Conservation (phyloP, 306 rosid genomes). For the Cucumis hystrix region DNA sequence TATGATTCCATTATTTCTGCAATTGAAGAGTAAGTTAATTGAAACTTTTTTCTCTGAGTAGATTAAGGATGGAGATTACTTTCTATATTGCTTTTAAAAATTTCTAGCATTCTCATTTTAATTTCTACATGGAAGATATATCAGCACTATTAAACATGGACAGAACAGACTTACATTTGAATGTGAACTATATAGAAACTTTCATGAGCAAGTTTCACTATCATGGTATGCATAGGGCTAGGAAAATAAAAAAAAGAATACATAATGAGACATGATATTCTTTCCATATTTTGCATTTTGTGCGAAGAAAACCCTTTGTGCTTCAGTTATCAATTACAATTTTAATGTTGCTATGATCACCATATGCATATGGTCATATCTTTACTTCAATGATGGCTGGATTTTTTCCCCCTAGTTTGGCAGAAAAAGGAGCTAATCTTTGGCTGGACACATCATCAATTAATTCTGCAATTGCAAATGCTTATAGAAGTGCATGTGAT, state of each 20-base stretch:
- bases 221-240: background rate
- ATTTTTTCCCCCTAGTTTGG: conserved; percentile 51
- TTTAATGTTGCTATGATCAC: background rate
- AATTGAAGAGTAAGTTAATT: conserved; percentile 46
- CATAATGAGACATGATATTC: background rate
- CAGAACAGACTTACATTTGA: background rate
- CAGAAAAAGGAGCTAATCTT: conserved; percentile 43
- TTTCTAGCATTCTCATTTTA: background rate
- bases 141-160: background rate
- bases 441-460: conserved; percentile 85
- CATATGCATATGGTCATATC: background rate
- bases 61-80: background rate
- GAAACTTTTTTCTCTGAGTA: background rate
- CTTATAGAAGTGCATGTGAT: conserved; percentile 58
- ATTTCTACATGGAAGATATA: background rate
- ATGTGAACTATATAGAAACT: background rate
- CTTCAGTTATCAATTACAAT: background rate
- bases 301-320: background rate
- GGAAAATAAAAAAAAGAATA: background rate
- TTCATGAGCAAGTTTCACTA: background rate
- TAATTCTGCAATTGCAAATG: conserved; percentile 78
- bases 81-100: background rate
- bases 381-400: background rate
- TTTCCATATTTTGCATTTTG: background rate
- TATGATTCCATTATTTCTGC: conserved; percentile 70